These are phyloP conservation scores for Jackrogersella multiformis DNA, from an alignment of 495 filamentous ascomycete species.

Conservation along the genomic window DNA sequence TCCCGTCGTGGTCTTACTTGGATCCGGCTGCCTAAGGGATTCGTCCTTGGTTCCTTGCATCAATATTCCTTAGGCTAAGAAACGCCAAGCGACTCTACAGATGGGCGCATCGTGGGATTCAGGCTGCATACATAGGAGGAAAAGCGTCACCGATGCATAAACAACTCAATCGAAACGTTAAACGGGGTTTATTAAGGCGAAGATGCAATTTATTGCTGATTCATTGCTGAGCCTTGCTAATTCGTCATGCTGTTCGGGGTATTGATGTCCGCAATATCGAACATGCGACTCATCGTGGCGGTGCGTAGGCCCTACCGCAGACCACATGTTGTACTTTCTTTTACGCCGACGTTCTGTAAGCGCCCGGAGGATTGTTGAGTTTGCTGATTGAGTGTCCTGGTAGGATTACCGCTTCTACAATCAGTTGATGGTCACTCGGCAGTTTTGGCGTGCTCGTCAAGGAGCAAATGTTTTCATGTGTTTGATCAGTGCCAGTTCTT, in stretches of 20 bases:
- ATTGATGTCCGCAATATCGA: constrained; percentile 21
- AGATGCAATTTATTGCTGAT: neutral
- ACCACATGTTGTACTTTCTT: no score
- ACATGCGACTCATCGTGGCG: no score
- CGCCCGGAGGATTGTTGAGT: no score
- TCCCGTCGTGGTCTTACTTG: constrained; percentile 8
- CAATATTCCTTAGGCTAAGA: constrained; percentile 14
- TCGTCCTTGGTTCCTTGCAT: constrained; percentile 24
- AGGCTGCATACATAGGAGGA: constrained; percentile 14
- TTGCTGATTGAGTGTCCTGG: no score
- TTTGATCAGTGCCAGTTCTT: no score
- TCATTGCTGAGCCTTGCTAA: constrained; percentile 18
- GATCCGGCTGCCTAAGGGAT: constrained; percentile 9
- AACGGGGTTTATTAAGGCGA: constrained; percentile 2
- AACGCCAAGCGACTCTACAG: constrained; percentile 10
- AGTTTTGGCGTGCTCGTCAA: no score
- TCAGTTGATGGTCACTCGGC: no score
- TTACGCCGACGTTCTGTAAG: no score
- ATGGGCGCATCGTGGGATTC: constrained; percentile 29
- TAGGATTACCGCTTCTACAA: no score
- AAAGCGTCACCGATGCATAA: neutral
- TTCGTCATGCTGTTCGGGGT: constrained; percentile 9
- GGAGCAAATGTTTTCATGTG: no score
- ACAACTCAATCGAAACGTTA: constrained; percentile 16
- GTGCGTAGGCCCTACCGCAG: no score